These are phyloP conservation scores for Grosmannia huntii DNA, from an alignment of 2,329 filamentous ascomycete species.

Conservation along the genomic window DNA sequence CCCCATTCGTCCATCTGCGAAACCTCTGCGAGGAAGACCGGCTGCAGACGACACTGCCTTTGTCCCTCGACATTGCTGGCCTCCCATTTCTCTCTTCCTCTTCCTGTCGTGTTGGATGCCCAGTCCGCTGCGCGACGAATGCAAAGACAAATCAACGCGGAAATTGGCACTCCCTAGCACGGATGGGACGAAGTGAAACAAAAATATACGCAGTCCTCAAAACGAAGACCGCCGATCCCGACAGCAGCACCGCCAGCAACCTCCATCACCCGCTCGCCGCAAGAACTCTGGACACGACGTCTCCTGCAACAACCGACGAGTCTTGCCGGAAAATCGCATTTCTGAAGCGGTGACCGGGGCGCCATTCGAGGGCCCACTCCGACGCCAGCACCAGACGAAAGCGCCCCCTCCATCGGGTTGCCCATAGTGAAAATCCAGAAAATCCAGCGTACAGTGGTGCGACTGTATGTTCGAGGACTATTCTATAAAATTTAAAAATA, in stretches of 20 bases:
- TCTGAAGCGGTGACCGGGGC: conserved; percentile 8
- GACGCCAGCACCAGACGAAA: conserved; percentile 3
- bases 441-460: background rate
- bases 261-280: background rate
- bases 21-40: background rate
- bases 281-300: background rate
- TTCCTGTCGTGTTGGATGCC: background rate
- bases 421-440: background rate
- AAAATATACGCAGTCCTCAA: background rate
- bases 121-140: background rate
- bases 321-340: background rate
- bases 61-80: background rate
- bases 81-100: background rate
- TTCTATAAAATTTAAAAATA: conserved; percentile 6
- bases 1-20: background rate
- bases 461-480: background rate
- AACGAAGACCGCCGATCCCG: background rate
- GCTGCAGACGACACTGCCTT: background rate
- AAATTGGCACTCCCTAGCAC: background rate
- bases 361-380: conserved; percentile 9
- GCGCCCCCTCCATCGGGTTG: background rate
- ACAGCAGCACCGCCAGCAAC: background rate
- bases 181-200: background rate
- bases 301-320: background rate
- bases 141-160: background rate